These are phyloP conservation scores for Saccharomyces pastorianus DNA, from an alignment of 1,139 yeast species.

Conservation along the genomic window DNA sequence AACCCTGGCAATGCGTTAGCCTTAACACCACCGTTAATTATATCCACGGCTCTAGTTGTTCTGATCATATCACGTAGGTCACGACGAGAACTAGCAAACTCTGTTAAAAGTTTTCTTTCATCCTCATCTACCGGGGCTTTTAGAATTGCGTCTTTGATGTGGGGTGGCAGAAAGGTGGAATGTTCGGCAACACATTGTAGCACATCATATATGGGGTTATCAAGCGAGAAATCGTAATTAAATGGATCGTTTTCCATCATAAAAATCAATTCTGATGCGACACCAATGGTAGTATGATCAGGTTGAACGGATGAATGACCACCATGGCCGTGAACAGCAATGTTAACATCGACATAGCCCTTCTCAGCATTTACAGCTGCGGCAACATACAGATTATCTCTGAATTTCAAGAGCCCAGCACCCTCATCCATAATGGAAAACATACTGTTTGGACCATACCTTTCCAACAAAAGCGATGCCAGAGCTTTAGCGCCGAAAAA, in stretches of 20 bases:
- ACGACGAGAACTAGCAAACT: slow-evolving; percentile 27
- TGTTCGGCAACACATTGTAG: slow-evolving; percentile 42
- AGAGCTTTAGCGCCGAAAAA: slow-evolving; percentile 47
- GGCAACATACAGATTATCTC: slow-evolving; percentile 44
- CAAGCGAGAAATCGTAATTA: slow-evolving; percentile 36
- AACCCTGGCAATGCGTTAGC: slow-evolving; percentile 69
- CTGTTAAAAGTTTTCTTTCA: slow-evolving; percentile 12
- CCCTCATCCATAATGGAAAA: slow-evolving; percentile 64
- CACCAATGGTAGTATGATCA: slow-evolving; percentile 62
- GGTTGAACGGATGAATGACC: slow-evolving; percentile 74
- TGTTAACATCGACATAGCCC: slow-evolving; percentile 47
- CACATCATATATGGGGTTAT: slow-evolving; percentile 43
- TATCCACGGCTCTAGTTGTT: slow-evolving; percentile 56
- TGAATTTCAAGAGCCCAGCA: slow-evolving; percentile 34
- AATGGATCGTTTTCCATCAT: slow-evolving; percentile 46
- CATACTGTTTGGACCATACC: slow-evolving; percentile 49
- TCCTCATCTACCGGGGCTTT: slow-evolving; percentile 18
- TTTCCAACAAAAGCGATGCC: slow-evolving; percentile 37
- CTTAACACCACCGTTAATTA: slow-evolving; percentile 55
- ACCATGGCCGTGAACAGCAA: slow-evolving; percentile 50
- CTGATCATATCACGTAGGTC: slow-evolving; percentile 37
- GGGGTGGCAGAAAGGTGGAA: slow-evolving; percentile 16
- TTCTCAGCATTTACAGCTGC: slow-evolving; percentile 59
- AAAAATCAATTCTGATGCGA: slow-evolving; percentile 46
- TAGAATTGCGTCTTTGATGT: slow-evolving; percentile 17